Evolutionary conservation across 2,329 filamentous ascomycete genomes (phyloP).

Genomic region (Phyllosticta citribraziliensis): DNA sequence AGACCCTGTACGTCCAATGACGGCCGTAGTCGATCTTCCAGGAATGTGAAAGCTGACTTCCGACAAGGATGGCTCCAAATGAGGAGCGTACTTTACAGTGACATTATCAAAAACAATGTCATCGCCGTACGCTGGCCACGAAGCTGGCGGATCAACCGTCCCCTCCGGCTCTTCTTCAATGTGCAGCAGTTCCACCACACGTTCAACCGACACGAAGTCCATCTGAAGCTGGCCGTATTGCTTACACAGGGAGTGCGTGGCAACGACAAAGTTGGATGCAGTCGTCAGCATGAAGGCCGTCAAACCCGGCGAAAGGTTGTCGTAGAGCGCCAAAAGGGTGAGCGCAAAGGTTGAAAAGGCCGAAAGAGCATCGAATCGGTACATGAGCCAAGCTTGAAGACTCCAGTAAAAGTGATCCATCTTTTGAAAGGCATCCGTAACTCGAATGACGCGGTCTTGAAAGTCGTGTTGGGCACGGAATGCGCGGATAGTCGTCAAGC

Average conservation of each 20-base stretch:
- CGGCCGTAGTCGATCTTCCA: slow-evolving; percentile 65
- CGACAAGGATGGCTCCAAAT: slow-evolving; percentile 62
- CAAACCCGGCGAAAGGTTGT: slow-evolving; percentile 64
- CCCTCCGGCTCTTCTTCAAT: slow-evolving; percentile 67
- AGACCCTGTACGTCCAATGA: slow-evolving; percentile 67
- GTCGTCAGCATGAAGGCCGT: slow-evolving; percentile 76
- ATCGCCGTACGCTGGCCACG: slow-evolving; percentile 57
- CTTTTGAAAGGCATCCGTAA: slow-evolving; percentile 82
- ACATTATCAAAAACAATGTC: slow-evolving; percentile 68
- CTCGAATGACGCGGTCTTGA: slow-evolving; percentile 66
- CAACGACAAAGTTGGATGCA: slow-evolving; percentile 54
- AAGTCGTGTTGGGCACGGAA: slow-evolving; percentile 72
- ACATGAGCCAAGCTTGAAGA: slow-evolving; percentile 74
- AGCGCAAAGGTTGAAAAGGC: slow-evolving; percentile 64
- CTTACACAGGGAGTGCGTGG: slow-evolving; percentile 65
- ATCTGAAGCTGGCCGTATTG: slow-evolving; percentile 80
- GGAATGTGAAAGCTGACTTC: slow-evolving; percentile 65
- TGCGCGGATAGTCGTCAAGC: slow-evolving; percentile 76
- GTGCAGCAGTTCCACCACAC: slow-evolving; percentile 70
- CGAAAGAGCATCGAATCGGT: slow-evolving; percentile 64
- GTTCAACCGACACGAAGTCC: slow-evolving; percentile 84
- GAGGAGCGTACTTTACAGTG: slow-evolving; percentile 68
- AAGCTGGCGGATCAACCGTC: slow-evolving; percentile 56
- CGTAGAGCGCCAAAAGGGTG: slow-evolving; percentile 64
- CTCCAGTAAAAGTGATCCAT: slow-evolving; percentile 97